Evolutionary conservation across 805 yeast genomes (phyloP).

Genomic region (Wickerhamiella kurtzmanii): DNA sequence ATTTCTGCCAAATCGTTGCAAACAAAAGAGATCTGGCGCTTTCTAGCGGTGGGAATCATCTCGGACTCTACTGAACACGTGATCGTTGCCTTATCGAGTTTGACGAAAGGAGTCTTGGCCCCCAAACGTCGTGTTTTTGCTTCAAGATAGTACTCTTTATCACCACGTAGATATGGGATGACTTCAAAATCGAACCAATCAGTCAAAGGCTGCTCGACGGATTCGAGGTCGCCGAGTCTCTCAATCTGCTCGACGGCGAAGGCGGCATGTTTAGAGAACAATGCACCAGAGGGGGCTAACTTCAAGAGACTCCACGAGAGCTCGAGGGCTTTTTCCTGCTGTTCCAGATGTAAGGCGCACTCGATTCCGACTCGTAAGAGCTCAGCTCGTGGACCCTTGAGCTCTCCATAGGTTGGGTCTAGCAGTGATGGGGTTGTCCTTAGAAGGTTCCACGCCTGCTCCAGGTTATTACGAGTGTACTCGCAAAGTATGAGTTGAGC

Average conservation of each 20-base stretch:
- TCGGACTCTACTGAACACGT: slow-evolving; percentile 7
- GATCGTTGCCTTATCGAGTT: slow-evolving; percentile 16
- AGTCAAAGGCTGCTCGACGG: slow-evolving; percentile 23
- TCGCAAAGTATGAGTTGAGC: slow-evolving; percentile 63
- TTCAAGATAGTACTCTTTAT: slow-evolving; percentile 28
- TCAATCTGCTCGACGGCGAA: slow-evolving; percentile 16
- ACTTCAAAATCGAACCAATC: slow-evolving; percentile 29
- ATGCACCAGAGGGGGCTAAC: slow-evolving; percentile 11
- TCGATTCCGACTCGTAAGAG: slow-evolving; percentile 53
- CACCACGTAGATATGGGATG: slow-evolving; percentile 28
- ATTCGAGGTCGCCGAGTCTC: slow-evolving; percentile 13
- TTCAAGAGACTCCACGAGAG: slow-evolving; percentile 22
- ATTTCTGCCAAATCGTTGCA: neutral
- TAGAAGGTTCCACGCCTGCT: slow-evolving; percentile 48
- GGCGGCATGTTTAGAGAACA: slow-evolving; percentile 14
- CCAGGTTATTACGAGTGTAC: slow-evolving; percentile 42
- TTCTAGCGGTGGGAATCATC: slow-evolving; percentile 3
- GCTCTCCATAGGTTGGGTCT: slow-evolving; percentile 1
- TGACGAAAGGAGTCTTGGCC: slow-evolving; percentile 8
- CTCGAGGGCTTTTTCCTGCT: slow-evolving; percentile 19
- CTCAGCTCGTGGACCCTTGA: slow-evolving; percentile 42
- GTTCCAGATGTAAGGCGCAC: slow-evolving; percentile 34
- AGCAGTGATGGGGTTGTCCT: slow-evolving; percentile 4
- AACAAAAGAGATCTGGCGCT: slow-evolving; percentile 6
- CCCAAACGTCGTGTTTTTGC: slow-evolving; percentile 25